Base-by-base conservation (phyloP, 495 filamentous ascomycete genomes). In the Lichina pygmaea region DNA sequence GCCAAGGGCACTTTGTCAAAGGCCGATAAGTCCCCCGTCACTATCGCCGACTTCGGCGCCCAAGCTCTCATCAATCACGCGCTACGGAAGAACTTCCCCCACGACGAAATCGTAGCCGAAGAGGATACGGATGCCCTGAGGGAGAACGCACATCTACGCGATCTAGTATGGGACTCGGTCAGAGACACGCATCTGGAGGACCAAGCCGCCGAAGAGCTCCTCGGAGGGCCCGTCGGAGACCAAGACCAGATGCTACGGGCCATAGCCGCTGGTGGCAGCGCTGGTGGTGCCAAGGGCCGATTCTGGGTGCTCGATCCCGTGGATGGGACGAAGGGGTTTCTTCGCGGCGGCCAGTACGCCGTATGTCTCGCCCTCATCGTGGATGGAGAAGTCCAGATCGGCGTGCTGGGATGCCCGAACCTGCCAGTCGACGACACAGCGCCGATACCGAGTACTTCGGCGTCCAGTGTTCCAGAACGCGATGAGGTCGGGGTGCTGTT, bases 251-350 rank as follows among this genome's bases (percentile, higher is more conserved):
- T 99, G 89, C 59, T 95, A 49, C 70, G 80, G 49, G 64, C 81
- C 44, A 84, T 99, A 55, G 89, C 93, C 61, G 61, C 65, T 43
- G 89, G 89, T 38, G 77, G 77, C 49, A 84, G 78, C 54, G 59
- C 69, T 39, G 89, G 91, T 49, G 89, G 89, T 15, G 51, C 65
- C 42, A 70, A 68, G 52, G 89, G 89, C 30, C 68, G 89, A 48
- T 83, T 94, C 60, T 99, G 89, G 89, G 81, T 89, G 15, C 67
- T 99, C 42, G 89, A 99, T 61, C 89, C 89, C 36, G 92, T 99
- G 48, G 89, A 99, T 59, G 89, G 89, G 41, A 99, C 89, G 46
- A 89, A 91, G 60, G 89, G 89, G 30, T 99, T 99, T 62, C 66
- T 99, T 44, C 70, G 89, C 43, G 91, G 91, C n/a, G 89, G 83